Conservation (phyloP, 2,329 filamentous ascomycete species). For the Cryphonectria carpinicola region DNA sequence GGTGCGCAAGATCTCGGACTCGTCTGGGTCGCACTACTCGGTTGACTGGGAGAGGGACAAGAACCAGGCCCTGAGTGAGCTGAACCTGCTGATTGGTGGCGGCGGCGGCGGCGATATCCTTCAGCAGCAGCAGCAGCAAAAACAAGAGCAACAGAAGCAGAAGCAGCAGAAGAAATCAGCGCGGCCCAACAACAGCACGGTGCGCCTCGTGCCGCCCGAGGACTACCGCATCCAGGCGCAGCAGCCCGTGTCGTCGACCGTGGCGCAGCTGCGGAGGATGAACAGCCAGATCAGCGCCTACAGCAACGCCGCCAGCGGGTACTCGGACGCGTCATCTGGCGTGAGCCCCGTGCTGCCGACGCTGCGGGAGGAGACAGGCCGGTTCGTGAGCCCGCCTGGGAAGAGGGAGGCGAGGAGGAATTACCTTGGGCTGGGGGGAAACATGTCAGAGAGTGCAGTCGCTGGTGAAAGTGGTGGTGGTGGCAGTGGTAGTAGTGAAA, state of each 20-base stretch:
- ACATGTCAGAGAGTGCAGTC: constrained; percentile 16
- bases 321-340: constrained; percentile 32
- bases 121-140: background rate
- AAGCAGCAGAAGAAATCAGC: background rate
- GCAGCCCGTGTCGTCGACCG: constrained; percentile 43
- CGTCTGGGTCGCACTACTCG: constrained; percentile 16
- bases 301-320: constrained; percentile 45
- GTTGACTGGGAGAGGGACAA: constrained; percentile 23
- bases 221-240: constrained; percentile 11
- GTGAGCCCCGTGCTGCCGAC: constrained; percentile 41
- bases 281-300: constrained; percentile 56
- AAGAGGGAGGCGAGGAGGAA: constrained; percentile 43
- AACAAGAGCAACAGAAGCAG: background rate
- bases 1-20: constrained; percentile 27
- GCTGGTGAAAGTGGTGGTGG: constrained; percentile 8
- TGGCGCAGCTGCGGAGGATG: constrained; percentile 60
- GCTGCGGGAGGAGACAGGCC: constrained; percentile 39
- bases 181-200: constrained; percentile 17
- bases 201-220: constrained; percentile 21
- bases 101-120: background rate
- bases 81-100: constrained; percentile 18
- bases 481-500: background rate
- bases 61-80: constrained; percentile 19
- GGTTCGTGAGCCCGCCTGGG: constrained; percentile 37
- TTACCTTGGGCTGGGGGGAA: constrained; percentile 50